Conservation (phyloP, 2,329 filamentous ascomycete species). For the Cladosporium colombiae region DNA sequence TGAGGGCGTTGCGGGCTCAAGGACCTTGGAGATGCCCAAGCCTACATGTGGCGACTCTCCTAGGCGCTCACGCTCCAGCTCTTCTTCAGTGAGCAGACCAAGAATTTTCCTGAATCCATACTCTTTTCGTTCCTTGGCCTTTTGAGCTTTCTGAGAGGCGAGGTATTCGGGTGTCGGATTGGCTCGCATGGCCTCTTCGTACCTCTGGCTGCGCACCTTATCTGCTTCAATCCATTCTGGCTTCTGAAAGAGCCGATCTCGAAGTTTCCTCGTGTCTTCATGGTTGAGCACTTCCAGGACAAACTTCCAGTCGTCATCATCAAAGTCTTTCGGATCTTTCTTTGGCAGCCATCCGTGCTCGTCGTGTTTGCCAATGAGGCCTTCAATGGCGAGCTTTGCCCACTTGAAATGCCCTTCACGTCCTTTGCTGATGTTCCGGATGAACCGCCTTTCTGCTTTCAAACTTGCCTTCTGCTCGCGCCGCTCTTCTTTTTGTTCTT, state of each 20-base stretch:
- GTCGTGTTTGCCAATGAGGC: conserved; percentile 16
- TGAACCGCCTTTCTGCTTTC: conserved; percentile 11
- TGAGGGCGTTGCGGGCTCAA: not conserved
- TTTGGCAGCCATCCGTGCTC: conserved; percentile 18
- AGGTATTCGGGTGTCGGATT: conserved; percentile 11
- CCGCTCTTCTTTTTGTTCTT: conserved; percentile 15
- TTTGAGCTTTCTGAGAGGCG: not conserved
- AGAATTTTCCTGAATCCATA: conserved; percentile 7
- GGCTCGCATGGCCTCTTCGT: conserved; percentile 3
- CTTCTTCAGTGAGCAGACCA: conserved; percentile 13
- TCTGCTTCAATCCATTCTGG: conserved; percentile 16
- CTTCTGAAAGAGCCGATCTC: conserved; percentile 2
- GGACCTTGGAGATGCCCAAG: conserved; percentile 1
- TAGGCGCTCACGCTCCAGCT: conserved; percentile 12
- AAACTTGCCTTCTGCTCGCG: conserved; percentile 11
- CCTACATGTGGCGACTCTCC: not conserved
- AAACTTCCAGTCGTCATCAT: conserved; percentile 17
- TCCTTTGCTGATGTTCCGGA: conserved; percentile 12
- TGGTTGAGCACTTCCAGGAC: conserved; percentile 1
- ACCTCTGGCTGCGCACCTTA: not conserved
- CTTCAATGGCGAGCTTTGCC: conserved; percentile 17
- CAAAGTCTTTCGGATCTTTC: conserved; percentile 18
- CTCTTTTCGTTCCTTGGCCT: not conserved
- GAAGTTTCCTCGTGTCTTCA: conserved; percentile 8
- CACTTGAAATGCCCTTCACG: conserved; percentile 16